These are phyloP conservation scores for Aspergillaceae sp. DNA, from an alignment of 2,329 filamentous ascomycete species.

Conservation along the genomic window DNA sequence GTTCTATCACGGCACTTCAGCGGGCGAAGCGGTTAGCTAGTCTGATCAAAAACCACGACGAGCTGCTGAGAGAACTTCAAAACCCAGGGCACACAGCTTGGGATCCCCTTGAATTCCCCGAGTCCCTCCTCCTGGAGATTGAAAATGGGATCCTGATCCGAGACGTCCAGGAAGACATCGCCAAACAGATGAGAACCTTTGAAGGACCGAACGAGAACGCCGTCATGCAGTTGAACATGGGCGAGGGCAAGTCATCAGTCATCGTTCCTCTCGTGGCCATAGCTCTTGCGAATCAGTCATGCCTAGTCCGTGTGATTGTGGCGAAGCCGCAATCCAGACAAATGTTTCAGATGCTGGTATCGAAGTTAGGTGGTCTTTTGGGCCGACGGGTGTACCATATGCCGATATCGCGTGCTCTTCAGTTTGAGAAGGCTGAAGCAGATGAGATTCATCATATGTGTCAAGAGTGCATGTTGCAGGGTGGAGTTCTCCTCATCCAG, in stretches of 20 bases:
- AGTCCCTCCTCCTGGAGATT: slow-evolving; percentile 56
- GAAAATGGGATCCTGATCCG: slow-evolving; percentile 57
- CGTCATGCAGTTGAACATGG: slow-evolving; percentile 63
- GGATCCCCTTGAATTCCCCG: slow-evolving; percentile 45
- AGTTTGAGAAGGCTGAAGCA: slow-evolving; percentile 24
- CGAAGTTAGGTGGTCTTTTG: slow-evolving; percentile 38
- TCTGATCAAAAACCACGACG: slow-evolving; percentile 6
- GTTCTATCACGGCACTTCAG: slow-evolving; percentile 22
- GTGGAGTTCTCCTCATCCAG: slow-evolving; percentile 53
- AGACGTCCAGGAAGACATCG: slow-evolving; percentile 50
- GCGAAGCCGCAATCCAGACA: slow-evolving; percentile 53
- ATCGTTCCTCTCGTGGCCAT: slow-evolving; percentile 58
- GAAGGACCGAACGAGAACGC: slow-evolving; percentile 33
- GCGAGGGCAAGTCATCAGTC: slow-evolving; percentile 60
- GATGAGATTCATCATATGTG: slow-evolving; percentile 32
- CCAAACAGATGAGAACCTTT: slow-evolving; percentile 45
- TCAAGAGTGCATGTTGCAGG: slow-evolving; percentile 39
- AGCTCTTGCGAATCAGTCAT: slow-evolving; percentile 41
- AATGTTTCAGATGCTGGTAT: slow-evolving; percentile 41
- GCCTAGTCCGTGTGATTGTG: slow-evolving; percentile 51
- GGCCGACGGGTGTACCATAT: slow-evolving; percentile 38
- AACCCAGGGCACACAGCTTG: slow-evolving; percentile 52
- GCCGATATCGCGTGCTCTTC: slow-evolving; percentile 42
- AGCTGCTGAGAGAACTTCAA: slow-evolving; percentile 25
- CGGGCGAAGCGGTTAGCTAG: slow-evolving; percentile 18